Conservation (phyloP, 805 yeast genomes). For the Myxozyma neglecta region DNA sequence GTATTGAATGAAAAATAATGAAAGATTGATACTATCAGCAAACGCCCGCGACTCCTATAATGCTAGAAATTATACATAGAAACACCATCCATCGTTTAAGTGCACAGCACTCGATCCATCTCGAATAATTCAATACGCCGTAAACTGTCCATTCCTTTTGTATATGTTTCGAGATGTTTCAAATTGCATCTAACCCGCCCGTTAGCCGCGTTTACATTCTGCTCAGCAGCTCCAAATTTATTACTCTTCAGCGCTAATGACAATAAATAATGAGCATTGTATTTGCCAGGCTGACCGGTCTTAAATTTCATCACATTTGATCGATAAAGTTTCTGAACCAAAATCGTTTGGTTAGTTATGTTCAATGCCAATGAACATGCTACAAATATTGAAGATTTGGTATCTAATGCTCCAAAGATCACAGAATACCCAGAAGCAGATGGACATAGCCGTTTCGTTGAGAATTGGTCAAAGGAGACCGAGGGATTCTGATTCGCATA, state of each 20-base stretch:
- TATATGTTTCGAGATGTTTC: conserved; percentile 15
- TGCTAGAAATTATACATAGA: background rate
- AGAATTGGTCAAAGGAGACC: conserved; percentile 18
- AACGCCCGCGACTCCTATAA: background rate
- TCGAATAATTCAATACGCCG: conserved; percentile 14
- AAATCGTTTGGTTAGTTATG: background rate
- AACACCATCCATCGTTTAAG: background rate
- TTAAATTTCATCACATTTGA: conserved; percentile 14
- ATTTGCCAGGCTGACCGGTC: background rate
- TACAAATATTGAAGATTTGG: background rate
- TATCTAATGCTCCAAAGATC: conserved; percentile 20
- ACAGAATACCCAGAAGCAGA: conserved; percentile 10
- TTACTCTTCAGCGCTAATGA: conserved; percentile 8
- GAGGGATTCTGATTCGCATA: background rate
- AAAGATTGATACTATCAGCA: background rate
- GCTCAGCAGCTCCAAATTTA: conserved; percentile 1
- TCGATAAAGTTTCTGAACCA: conserved; percentile 7
- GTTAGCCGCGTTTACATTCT: background rate
- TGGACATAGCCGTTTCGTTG: conserved; percentile 5
- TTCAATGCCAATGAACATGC: conserved; percentile 10
- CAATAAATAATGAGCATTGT: conserved; percentile 8
- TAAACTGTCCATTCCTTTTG: conserved; percentile 7
- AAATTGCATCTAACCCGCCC: conserved; percentile 4
- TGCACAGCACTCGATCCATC: conserved; percentile 7
- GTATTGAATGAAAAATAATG: background rate